These are phyloP conservation scores for Saturnispora saitoi DNA, from an alignment of 805 yeast genomes.

Conservation along the genomic window DNA sequence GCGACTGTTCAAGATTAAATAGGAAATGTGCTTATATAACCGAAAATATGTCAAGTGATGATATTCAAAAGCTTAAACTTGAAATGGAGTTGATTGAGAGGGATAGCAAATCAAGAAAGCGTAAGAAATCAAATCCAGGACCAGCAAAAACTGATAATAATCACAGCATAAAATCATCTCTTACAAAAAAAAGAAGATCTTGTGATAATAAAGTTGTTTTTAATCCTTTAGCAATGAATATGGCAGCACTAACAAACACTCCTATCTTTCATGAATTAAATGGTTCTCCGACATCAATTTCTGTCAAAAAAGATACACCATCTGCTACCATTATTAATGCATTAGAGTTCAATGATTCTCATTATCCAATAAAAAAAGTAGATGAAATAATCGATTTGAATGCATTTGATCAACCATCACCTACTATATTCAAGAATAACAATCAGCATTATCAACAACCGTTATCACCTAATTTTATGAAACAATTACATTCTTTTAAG, in stretches of 20 bases:
- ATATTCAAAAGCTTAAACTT: conserved; percentile 29
- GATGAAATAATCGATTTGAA: neutral
- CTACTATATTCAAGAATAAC: neutral
- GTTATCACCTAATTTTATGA: neutral
- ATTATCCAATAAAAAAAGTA: neutral
- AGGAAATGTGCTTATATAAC: conserved; percentile 44
- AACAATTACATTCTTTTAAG: neutral
- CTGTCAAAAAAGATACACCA: neutral
- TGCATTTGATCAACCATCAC: neutral
- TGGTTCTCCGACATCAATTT: neutral
- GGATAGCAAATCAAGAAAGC: conserved; percentile 33
- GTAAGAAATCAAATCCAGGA: conserved; percentile 15
- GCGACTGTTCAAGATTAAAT: conserved; percentile 38
- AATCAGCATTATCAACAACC: neutral
- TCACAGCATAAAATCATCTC: neutral
- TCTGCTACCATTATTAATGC: neutral
- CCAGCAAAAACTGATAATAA: neutral
- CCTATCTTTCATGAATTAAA: conserved; percentile 1
- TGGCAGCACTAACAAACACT: conserved; percentile 8
- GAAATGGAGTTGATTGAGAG: conserved; percentile 35
- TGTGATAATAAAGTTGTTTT: conserved; percentile 18
- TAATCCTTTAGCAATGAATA: conserved; percentile 23
- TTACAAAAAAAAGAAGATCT: neutral
- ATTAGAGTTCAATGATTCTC: neutral
- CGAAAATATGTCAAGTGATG: conserved; percentile 34